Percentiles rank a stretch among this genome's conserved stretches.
Conservation (phyloP, 176 grass and related monocot species). For the Sorghum bicolor region Sorghum_bicolor_NCBIv3 NC_012872.2:1448001-1448500, state of each 20-base stretch:
- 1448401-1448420: background rate
- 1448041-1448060: no score
- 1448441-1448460: background rate
- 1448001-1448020: no score
- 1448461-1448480: background rate
- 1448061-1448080: no score
- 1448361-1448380: background rate
- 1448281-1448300: background rate
- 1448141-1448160: background rate
- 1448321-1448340: background rate
- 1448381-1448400: background rate
- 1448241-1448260: constrained; percentile 29
- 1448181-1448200: background rate
- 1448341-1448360: background rate
- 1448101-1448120: no score
- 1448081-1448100: no score
- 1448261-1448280: no score
- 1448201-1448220: background rate
- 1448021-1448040: no score
- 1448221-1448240: constrained; percentile 23
- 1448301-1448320: background rate
- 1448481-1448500: no score
- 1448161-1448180: background rate
- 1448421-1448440: constrained; percentile 8
- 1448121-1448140: no score